Base-by-base conservation (phyloP, 2,329 filamentous ascomycete species). In the Trichoderma hamatum region DNA sequence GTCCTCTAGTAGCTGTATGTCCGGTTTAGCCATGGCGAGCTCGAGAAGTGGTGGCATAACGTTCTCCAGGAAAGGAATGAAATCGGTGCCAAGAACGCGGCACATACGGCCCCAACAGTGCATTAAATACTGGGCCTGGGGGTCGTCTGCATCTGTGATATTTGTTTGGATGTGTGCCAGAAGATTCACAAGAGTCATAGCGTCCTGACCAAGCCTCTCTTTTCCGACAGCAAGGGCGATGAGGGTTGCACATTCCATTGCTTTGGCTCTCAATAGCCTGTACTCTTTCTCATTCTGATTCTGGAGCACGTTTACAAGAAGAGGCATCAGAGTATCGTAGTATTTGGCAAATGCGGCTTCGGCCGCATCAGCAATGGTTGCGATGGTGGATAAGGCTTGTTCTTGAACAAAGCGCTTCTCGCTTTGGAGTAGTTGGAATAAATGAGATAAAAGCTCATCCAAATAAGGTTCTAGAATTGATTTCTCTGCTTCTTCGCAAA, bases 91-190 rank as follows among this genome's bases (percentile, higher is more conserved):
- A 72, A 99, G 87, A 34, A 99, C 95, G 73, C 96, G 91, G 81
- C 95, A 98, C 96, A 99, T 99, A 60, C 96, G 90, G 64, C 96
- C 96, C 96, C 96, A 99, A 83, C 96, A 99, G 84, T 99, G 96
- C 82, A 99, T 92, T 43, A 99, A 86, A 79, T 99, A 99, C 76
- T 97, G 95, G 19, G 94, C 92, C 80, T 99, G 96, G 49, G 96
- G 96, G 77, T 99, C 96, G 75, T 99, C 96, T 1, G 94, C 83
- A 75, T 99, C 96, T 5, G 90, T 91, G 71, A 98, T 96, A 76
- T 87, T 91, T 74, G 89, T 86, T 79, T 99, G 96, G 68, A 98
- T 97, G 71, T 88, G 89, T 64, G 92, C 94, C 64, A 99, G 86
- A 26, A 97, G 86, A 75, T 97, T 90, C 24, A 98, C 95, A 51